Evolutionary conservation across 768 basidiomycete genomes (phyloP).

Genomic region (Trichaptum fuscoviolaceum): DNA sequence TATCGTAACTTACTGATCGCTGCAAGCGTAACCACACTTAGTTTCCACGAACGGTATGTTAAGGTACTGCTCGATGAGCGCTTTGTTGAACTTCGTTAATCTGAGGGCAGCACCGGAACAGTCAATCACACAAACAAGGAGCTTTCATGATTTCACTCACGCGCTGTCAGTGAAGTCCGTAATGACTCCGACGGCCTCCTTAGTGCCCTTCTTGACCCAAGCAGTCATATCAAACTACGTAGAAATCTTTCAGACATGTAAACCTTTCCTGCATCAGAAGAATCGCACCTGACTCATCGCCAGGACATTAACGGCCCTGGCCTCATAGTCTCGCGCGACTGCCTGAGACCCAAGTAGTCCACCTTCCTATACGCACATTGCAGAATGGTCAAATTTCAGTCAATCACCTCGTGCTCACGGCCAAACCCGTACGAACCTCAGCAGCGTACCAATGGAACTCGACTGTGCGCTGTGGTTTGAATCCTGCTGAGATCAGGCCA

Average conservation of each 20-base stretch:
- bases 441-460: slow-evolving; percentile 87
- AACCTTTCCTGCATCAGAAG: not conserved
- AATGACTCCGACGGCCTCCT: slow-evolving; percentile 76
- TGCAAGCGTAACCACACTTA: slow-evolving; percentile 91
- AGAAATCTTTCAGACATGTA: slow-evolving; percentile 13
- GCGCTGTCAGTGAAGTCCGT: slow-evolving; percentile 71
- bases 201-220: slow-evolving; percentile 82
- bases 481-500: slow-evolving; percentile 61
- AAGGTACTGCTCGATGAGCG: slow-evolving; percentile 72
- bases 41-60: slow-evolving; percentile 85
- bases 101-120: slow-evolving; percentile 32
- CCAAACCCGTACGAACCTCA: slow-evolving; percentile 46
- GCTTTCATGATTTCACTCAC: slow-evolving; percentile 28
- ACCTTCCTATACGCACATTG: slow-evolving; percentile 50
- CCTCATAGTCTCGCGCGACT: slow-evolving; percentile 70
- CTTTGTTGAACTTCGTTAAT: slow-evolving; percentile 75
- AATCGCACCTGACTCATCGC: slow-evolving; percentile 74
- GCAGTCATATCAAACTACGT: slow-evolving; percentile 86
- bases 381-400: slow-evolving; percentile 12
- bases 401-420: slow-evolving; percentile 8
- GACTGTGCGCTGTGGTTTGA: slow-evolving; percentile 57
- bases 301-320: slow-evolving; percentile 56
- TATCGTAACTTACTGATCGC: slow-evolving; percentile 64
- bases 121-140: slow-evolving; percentile 2
- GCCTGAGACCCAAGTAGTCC: slow-evolving; percentile 89